Percentiles rank a stretch among this genome's conserved stretches.
These are phyloP conservation scores for Cucumis hystrix DNA, from an alignment of 306 rosid species.

Conservation along the genomic window DNA sequence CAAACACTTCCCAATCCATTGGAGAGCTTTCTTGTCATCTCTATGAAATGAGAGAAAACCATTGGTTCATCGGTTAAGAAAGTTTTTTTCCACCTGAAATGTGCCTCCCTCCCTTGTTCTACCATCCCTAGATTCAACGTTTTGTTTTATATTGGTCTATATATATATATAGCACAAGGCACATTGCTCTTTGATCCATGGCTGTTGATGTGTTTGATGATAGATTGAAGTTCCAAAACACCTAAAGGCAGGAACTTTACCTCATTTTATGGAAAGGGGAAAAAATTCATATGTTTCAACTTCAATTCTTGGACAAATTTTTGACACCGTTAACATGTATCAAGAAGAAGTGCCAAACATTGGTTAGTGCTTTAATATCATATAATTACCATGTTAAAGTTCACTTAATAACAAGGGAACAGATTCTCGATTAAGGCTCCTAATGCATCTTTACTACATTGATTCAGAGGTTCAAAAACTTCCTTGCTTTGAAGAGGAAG, in stretches of 20 bases:
- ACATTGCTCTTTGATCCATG: not conserved
- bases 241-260: constrained; percentile 25
- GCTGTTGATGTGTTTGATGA: not conserved
- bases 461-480: constrained; percentile 38
- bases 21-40: not conserved
- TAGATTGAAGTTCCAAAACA: constrained; percentile 45
- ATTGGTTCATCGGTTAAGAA: not conserved
- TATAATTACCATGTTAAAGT: not conserved
- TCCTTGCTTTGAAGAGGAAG: constrained; percentile 37
- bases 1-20: not conserved
- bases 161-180: not conserved
- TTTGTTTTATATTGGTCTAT: not conserved
- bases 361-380: constrained; percentile 22
- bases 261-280: constrained; percentile 56
- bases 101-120: not conserved
- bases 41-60: not conserved
- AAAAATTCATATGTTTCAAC: constrained; percentile 29
- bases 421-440: not conserved
- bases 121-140: not conserved
- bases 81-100: not conserved
- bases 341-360: constrained; percentile 12
- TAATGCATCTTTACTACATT: not conserved
- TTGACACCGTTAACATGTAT: constrained; percentile 29
- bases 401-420: not conserved
- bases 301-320: constrained; percentile 56